Percentiles rank a stretch among this genome's conserved stretches.
These are phyloP conservation scores for Lactarius hatsudake DNA, from an alignment of 768 basidiomycete species.

Conservation along the genomic window DNA sequence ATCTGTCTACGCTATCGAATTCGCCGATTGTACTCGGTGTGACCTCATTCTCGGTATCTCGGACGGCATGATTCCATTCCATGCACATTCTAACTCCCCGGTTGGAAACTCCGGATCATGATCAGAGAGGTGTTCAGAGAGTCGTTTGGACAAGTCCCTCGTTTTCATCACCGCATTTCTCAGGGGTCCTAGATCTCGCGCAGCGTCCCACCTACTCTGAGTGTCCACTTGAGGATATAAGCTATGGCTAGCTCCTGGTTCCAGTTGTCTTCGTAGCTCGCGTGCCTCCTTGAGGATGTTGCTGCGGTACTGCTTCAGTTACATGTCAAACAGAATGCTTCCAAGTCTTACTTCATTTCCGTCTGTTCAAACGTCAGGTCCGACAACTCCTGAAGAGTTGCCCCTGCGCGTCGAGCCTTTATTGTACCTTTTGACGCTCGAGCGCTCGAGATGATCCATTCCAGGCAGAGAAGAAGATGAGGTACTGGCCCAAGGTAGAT, in stretches of 20 bases:
- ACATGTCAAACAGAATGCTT: neutral
- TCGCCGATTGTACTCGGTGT: neutral
- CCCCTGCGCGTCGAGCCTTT: conserved; percentile 1
- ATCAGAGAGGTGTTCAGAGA: conserved; percentile 7
- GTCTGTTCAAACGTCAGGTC: conserved; percentile 3
- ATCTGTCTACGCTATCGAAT: neutral
- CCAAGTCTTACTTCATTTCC: neutral
- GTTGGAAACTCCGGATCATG: neutral
- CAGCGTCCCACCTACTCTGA: neutral
- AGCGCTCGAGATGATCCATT: conserved; percentile 8
- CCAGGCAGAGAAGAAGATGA: conserved; percentile 21
- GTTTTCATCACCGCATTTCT: conserved; percentile 6
- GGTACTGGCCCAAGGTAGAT: conserved; percentile 18
- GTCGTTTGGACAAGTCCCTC: conserved; percentile 4
- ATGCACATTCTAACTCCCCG: conserved; percentile 14
- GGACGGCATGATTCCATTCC: conserved; percentile 18
- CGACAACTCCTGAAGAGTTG: conserved; percentile 10
- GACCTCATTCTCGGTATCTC: neutral
- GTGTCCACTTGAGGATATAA: neutral
- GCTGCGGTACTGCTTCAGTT: neutral
- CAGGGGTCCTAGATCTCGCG: neutral
- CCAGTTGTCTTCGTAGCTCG: neutral
- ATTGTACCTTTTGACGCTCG: neutral
- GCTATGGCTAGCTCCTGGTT: neutral
- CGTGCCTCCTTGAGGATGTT: neutral